Evolutionary conservation across 371 early-diverging fungal species (phyloP).

Genomic region (Mucor sp.): DNA sequence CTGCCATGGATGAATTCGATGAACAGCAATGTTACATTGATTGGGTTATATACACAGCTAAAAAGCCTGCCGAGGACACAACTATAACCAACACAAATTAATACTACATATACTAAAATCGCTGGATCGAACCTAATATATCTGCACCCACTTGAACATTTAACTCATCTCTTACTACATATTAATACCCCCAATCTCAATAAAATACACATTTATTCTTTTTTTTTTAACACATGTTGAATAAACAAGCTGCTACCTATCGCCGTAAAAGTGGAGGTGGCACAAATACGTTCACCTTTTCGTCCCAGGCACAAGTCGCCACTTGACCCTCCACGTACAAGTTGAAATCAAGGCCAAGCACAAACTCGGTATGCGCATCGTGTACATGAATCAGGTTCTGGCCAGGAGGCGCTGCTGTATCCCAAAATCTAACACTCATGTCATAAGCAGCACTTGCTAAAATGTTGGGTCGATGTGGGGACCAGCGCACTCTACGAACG

Average conservation of each 20-base stretch:
- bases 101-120: background rate
- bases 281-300: slow-evolving; percentile 70
- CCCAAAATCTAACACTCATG: slow-evolving; percentile 94
- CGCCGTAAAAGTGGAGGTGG: slow-evolving; percentile 50
- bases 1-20: slow-evolving; percentile 28
- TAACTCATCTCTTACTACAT: background rate
- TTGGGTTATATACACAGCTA: slow-evolving; percentile 25
- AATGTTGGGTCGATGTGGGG: slow-evolving; percentile 83
- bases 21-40: slow-evolving; percentile 16
- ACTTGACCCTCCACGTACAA: slow-evolving; percentile 82
- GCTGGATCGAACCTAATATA: slow-evolving; percentile 8
- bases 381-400: slow-evolving; percentile 64
- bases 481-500: slow-evolving; percentile 86
- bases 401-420: slow-evolving; percentile 62
- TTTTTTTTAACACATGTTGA: background rate
- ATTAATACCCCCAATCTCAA: background rate
- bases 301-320: slow-evolving; percentile 96
- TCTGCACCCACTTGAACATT: background rate
- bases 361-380: slow-evolving; percentile 93
- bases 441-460: slow-evolving; percentile 88
- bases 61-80: slow-evolving; percentile 11
- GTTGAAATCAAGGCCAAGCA: slow-evolving; percentile 89
- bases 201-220: background rate
- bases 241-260: slow-evolving; percentile 10
- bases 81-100: background rate